These are phyloP conservation scores for Gamsiella multidivaricata DNA, from an alignment of 192 early-diverging fungal species.

Conservation along the genomic window DNA sequence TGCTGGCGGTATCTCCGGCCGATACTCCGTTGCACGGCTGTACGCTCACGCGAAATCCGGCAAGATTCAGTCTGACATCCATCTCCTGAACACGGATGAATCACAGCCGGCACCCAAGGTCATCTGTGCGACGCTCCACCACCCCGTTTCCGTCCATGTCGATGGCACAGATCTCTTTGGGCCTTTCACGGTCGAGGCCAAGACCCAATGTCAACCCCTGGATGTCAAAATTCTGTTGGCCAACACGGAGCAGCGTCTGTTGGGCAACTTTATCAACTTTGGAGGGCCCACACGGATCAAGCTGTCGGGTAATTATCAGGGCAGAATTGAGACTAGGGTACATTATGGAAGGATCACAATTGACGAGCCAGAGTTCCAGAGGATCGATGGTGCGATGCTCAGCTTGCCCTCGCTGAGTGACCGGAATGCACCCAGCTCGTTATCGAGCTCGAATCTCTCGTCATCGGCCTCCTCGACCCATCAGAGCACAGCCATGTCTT, in stretches of 20 bases:
- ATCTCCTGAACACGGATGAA: conserved; percentile 45
- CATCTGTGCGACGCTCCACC: conserved; percentile 31
- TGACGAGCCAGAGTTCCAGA: conserved; percentile 49
- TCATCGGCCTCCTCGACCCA: conserved; percentile 28
- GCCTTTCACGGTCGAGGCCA: conserved; percentile 42
- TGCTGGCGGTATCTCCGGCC: conserved; percentile 31
- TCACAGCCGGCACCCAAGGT: conserved; percentile 32
- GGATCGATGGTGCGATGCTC: conserved; percentile 36
- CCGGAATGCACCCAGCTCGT: background rate
- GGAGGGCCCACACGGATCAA: conserved; percentile 38
- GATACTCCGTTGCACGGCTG: conserved; percentile 37
- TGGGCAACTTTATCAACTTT: conserved; percentile 55
- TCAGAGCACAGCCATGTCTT: conserved; percentile 26
- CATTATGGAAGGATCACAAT: conserved; percentile 47
- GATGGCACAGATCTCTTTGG: conserved; percentile 46
- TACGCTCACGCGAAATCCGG: conserved; percentile 25
- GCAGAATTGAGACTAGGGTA: conserved; percentile 38
- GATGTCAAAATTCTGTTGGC: conserved; percentile 48
- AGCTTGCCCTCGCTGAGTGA: conserved; percentile 36
- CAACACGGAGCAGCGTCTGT: conserved; percentile 13
- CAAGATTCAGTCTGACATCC: conserved; percentile 30
- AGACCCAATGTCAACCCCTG: conserved; percentile 45
- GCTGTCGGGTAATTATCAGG: conserved; percentile 50
- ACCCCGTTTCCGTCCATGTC: conserved; percentile 24
- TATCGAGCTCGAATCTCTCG: background rate